Percentiles rank a stretch among this genome's conserved stretches.
Evolutionary conservation across 2,329 filamentous ascomycete species (phyloP).

Genomic region (Neopestalotiopsis rosae): DNA sequence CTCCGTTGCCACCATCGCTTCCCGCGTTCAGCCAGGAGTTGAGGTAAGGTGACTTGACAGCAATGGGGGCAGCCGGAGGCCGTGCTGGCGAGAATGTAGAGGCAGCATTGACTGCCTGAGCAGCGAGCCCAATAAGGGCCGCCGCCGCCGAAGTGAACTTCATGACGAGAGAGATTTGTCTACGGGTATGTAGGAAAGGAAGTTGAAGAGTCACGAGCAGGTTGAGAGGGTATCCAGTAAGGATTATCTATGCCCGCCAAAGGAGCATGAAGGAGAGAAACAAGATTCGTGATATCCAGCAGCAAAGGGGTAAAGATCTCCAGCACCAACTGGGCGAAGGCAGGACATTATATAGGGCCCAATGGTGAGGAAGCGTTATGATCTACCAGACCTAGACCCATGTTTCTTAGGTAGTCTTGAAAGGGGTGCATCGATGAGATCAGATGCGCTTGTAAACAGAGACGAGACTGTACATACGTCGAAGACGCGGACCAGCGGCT

Average conservation of each 20-base stretch:
- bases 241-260: not conserved
- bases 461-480: not conserved
- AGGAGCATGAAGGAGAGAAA: not conserved
- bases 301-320: not conserved
- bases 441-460: constrained; percentile 11
- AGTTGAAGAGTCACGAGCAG: not conserved
- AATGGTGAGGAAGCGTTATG: constrained; percentile 1
- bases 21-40: constrained; percentile 72
- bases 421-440: constrained; percentile 13
- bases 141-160: constrained; percentile 29
- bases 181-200: constrained; percentile 4
- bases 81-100: constrained; percentile 69
- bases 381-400: constrained; percentile 12
- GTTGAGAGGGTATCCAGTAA: not conserved
- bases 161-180: constrained; percentile 33
- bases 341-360: constrained; percentile 11
- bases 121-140: constrained; percentile 34
- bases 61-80: constrained; percentile 73
- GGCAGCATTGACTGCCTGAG: constrained; percentile 32
- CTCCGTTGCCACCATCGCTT: constrained; percentile 65
- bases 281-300: not conserved
- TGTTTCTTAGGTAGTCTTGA: not conserved
- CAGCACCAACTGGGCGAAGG: constrained; percentile 9
- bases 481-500: not conserved
- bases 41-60: constrained; percentile 77